Evolutionary conservation across 176 grass and related monocot genomes (phyloP), one percentile per base, ranked within the genome.

Genomic region (Dendrocalamus sinicus): DNA sequence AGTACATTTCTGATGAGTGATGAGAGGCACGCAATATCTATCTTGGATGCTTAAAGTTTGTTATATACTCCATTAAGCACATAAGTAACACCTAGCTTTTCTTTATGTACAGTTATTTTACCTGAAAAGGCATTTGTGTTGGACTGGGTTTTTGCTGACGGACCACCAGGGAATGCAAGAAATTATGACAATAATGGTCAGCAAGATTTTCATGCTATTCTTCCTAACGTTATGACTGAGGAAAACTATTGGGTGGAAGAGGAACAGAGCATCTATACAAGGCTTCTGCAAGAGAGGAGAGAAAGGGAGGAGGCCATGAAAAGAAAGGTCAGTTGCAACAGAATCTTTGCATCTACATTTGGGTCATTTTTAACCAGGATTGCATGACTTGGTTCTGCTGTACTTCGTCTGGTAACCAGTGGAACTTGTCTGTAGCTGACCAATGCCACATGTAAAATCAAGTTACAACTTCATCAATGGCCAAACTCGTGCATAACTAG

Each of bases 91-190:
- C 37, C 4, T 83, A 32, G 6, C 6, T 39, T 72, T 83, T 82
- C n/a, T 72, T 66, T 72, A 76, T 79, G 26, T 84, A 30, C 84
- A 98, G 93, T 98, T 85, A 66, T 72, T 69, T 37, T 89, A 40
- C 96, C 89, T 52, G 77, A 95, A 77, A 81, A 74, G 7, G 86
- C 93, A 67, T 79, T 86, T 44, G 76, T 95, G 47, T 76, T 98
- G 75, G 96, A 95, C 57, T 95, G 93, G 88, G 91, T 95, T 85
- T 89, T 95, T 88, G 91, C 91, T 80, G 87, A 98, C 13, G 96
- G 96, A 0, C 86, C 91, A 51, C 91, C 96, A 50, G 87, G 89
- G 45, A 86, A 84, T 69, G 96, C 96, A 70, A 87, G 78, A n/a
- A 84, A 82, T 71, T 98, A 94, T 67, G 96, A 98, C 70, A 95